Conservation (phyloP, 1,139 yeast genomes). For the Candida mesenterica region DNA sequence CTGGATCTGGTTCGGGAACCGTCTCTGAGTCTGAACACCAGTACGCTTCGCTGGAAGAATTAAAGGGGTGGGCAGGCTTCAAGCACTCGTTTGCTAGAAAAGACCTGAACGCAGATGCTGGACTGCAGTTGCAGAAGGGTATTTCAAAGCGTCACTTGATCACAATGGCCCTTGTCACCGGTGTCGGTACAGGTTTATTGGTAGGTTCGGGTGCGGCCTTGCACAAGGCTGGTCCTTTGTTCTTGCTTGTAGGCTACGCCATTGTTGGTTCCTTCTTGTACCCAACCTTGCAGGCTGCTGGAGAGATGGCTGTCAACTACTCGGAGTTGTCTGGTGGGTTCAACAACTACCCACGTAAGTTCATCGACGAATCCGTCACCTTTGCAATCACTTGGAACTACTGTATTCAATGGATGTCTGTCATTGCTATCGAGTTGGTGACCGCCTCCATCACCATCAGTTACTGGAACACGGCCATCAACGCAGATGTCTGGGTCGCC, state of each 20-base stretch:
- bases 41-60: constrained; percentile 11
- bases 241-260: constrained; percentile 35
- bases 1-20: constrained; percentile 7
- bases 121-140: constrained; percentile 32
- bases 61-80: constrained; percentile 24
- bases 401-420: constrained; percentile 43
- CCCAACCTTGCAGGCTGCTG: constrained; percentile 43
- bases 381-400: constrained; percentile 45
- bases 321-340: constrained; percentile 41
- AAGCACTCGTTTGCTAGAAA: constrained; percentile 31
- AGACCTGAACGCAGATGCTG: constrained; percentile 18
- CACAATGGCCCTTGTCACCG: constrained; percentile 38
- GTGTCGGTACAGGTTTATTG: constrained; percentile 43
- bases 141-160: constrained; percentile 37
- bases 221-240: constrained; percentile 36
- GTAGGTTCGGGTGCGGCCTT: constrained; percentile 38
- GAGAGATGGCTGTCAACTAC: constrained; percentile 43
- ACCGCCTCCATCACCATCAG: constrained; percentile 38
- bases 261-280: constrained; percentile 40
- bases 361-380: constrained; percentile 37
- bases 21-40: constrained; percentile 17
- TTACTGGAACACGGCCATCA: constrained; percentile 28
- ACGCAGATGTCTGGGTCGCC: constrained; percentile 31
- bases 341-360: constrained; percentile 38
- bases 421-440: constrained; percentile 41